Evolutionary conservation across 2,329 filamentous ascomycete genomes (phyloP).

Genomic region (Sclerotiophoma versabilis): DNA sequence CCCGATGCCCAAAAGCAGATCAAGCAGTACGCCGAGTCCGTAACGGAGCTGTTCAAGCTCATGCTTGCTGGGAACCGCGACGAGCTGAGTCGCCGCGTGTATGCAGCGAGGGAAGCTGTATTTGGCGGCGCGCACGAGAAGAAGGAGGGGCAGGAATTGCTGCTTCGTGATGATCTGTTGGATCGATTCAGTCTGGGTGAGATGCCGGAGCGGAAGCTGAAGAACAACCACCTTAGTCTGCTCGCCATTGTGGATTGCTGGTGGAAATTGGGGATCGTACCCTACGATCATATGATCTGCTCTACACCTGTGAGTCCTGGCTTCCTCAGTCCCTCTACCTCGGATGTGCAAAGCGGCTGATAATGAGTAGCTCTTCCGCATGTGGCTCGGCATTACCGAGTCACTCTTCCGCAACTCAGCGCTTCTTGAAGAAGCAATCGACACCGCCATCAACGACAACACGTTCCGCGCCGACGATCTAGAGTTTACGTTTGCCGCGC

Average conservation of each 20-base stretch:
- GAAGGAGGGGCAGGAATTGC: constrained; percentile 62
- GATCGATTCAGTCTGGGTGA: constrained; percentile 87
- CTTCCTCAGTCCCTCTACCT: neutral
- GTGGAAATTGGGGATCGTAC: constrained; percentile 90
- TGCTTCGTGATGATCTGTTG: constrained; percentile 80
- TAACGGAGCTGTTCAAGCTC: constrained; percentile 94
- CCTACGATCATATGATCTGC: constrained; percentile 99
- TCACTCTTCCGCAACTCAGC: constrained; percentile 86
- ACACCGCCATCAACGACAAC: constrained; percentile 85
- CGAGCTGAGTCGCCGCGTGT: constrained; percentile 77
- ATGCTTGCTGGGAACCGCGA: constrained; percentile 86
- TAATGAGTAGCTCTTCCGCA: constrained; percentile 72
- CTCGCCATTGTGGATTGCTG: constrained; percentile 99
- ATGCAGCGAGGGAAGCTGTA: constrained; percentile 78
- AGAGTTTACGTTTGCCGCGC: constrained; percentile 95
- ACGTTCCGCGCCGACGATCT: constrained; percentile 95
- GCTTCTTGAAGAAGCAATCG: constrained; percentile 82
- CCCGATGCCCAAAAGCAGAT: constrained; percentile 92
- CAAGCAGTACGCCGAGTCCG: constrained; percentile 87
- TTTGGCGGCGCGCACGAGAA: constrained; percentile 65
- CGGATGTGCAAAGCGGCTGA: no score
- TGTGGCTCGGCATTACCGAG: constrained; percentile 97
- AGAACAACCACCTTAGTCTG: constrained; percentile 92
- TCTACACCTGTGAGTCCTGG: constrained; percentile 79
- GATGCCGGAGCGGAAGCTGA: constrained; percentile 69